These are phyloP conservation scores for Nothopassalora personata DNA, from an alignment of 2,329 filamentous ascomycete genomes.

Conservation along the genomic window DNA sequence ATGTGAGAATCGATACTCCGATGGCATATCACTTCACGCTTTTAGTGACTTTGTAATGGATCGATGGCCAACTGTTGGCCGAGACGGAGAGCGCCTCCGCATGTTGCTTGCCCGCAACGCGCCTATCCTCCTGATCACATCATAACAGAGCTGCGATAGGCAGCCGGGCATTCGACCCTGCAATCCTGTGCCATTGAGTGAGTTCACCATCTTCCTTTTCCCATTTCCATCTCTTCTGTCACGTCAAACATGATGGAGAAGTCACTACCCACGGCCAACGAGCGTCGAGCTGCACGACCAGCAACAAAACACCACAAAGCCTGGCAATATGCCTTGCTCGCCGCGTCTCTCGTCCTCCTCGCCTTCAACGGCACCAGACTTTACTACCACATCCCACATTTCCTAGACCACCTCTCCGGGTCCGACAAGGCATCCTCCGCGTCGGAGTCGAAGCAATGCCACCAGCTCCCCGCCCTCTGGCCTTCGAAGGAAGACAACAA, in stretches of 20 bases:
- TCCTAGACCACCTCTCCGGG: not conserved
- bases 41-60: too few species aligned
- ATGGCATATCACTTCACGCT: too few species aligned
- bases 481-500: constrained; percentile 20
- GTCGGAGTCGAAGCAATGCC: constrained; percentile 13
- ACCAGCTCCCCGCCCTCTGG: constrained; percentile 27
- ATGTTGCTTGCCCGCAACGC: not conserved
- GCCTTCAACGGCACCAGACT: not conserved
- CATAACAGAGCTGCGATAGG: not conserved
- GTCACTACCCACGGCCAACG: constrained; percentile 20
- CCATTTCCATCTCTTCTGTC: constrained; percentile 1
- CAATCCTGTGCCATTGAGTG: not conserved
- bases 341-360: constrained; percentile 1
- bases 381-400: not conserved
- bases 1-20: too few species aligned
- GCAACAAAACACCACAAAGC: constrained; percentile 10
- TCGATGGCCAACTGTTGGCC: too few species aligned
- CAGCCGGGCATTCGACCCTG: not conserved
- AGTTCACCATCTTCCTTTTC: not conserved
- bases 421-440: not conserved
- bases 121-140: not conserved
- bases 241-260: constrained; percentile 24
- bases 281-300: constrained; percentile 11
- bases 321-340: constrained; percentile 5
- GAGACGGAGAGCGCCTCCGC: not conserved